Percentiles rank a stretch among this genome's conserved stretches.
Evolutionary conservation across 768 basidiomycete species (phyloP).

Genomic region (Lactarius sanguifluus): DNA sequence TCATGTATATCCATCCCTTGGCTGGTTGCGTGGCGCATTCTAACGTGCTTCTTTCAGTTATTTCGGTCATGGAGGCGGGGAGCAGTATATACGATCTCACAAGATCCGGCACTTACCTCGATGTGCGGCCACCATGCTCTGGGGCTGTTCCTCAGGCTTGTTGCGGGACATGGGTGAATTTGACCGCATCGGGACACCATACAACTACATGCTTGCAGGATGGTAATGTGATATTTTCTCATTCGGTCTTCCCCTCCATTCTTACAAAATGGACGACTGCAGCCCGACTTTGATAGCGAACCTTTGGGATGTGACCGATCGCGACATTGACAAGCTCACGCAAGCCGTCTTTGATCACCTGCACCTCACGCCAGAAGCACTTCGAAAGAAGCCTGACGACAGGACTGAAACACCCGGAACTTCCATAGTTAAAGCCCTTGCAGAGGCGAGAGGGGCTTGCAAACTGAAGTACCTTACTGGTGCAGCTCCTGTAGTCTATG

Average conservation of each 20-base stretch:
- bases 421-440: slow-evolving; percentile 75
- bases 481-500: slow-evolving; percentile 92
- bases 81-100: slow-evolving; percentile 90
- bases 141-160: slow-evolving; percentile 96
- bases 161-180: slow-evolving; percentile 92
- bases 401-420: slow-evolving; percentile 32
- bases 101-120: slow-evolving; percentile 74
- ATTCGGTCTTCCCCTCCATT: not conserved
- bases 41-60: slow-evolving; percentile 54
- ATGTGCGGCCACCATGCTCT: slow-evolving; percentile 96
- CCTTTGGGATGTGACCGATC: slow-evolving; percentile 98
- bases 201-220: slow-evolving; percentile 95
- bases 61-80: slow-evolving; percentile 95
- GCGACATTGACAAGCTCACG: slow-evolving; percentile 93
- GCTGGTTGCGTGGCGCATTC: not conserved
- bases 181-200: slow-evolving; percentile 87
- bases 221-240: slow-evolving; percentile 60
- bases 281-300: slow-evolving; percentile 91
- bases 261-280: slow-evolving; percentile 10
- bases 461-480: slow-evolving; percentile 94
- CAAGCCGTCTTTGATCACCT: slow-evolving; percentile 78
- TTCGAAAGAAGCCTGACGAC: slow-evolving; percentile 32
- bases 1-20: slow-evolving; percentile 73
- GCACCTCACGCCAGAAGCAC: slow-evolving; percentile 43
- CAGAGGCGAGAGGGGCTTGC: slow-evolving; percentile 73